Conservation (phyloP, 139 green algal species). For the Ettlia oleoabundans region DNA sequence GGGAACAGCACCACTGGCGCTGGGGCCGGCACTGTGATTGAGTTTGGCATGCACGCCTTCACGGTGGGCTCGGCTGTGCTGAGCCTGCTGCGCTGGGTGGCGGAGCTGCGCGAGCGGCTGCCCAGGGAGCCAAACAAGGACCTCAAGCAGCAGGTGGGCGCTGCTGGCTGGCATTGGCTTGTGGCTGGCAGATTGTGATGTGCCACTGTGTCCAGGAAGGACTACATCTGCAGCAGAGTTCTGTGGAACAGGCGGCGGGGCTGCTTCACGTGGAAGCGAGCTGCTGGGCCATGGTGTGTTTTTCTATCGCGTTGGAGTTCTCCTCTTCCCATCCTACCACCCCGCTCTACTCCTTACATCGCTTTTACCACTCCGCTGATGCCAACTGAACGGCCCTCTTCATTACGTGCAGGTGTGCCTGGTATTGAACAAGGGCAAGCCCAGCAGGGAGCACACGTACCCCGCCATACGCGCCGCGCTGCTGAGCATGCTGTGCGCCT, state of each 20-base stretch:
- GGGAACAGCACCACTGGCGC: no score
- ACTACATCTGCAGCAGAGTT: no score
- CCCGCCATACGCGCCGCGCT: slow-evolving; percentile 53
- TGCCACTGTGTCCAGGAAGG: background rate
- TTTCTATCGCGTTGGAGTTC: no score
- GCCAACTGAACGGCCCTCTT: background rate
- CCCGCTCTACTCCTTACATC: no score
- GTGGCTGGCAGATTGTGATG: background rate
- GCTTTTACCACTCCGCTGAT: background rate
- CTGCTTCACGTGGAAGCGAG: no score
- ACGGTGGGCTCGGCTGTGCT: slow-evolving; percentile 55
- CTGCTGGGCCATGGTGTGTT: no score
- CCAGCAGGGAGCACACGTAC: slow-evolving; percentile 51
- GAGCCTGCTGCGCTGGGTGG: slow-evolving; percentile 53
- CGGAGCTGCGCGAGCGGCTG: slow-evolving; percentile 53
- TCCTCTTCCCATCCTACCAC: no score
- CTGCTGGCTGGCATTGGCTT: no score
- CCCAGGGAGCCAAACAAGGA: slow-evolving; percentile 25
- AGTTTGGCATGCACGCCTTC: slow-evolving; percentile 67
- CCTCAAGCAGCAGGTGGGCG: slow-evolving; percentile 14
- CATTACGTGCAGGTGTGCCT: slow-evolving; percentile 33
- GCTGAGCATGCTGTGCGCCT: slow-evolving; percentile 35
- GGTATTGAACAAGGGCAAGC: slow-evolving; percentile 60
- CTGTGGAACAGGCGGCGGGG: no score
- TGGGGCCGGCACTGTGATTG: slow-evolving; percentile 40